Base-by-base conservation (phyloP, 1,139 yeast species). In the Blastobotrys elegans region DNA sequence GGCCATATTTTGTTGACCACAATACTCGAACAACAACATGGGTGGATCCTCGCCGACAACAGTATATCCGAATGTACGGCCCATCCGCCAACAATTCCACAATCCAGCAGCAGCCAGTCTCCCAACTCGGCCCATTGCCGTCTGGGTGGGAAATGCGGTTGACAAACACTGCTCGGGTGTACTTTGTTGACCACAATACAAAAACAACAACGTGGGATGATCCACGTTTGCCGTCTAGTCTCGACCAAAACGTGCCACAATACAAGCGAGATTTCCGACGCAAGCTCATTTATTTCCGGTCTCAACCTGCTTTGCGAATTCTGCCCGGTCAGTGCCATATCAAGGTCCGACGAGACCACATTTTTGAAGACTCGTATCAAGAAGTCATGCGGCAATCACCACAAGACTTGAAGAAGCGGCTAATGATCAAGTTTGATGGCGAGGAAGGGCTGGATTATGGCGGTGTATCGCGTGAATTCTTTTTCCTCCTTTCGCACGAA, bases 111-210 rank as follows among this genome's bases (percentile, higher is more conserved):
- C 98, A 92, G 70, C 96, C 98, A 29, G 96, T 92, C n/a, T 85
- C 96, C 45, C 97, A 94, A 67, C 76, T 92, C 66, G 98, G 98
- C 10, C 98, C 98, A 47, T 75, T 92, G 62, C 99, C 99, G 46
- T 82, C 92, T 46, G 99, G 99, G 47, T 92, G 99, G 99, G 99
- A 92, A 72, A 92, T 92, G 99, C 84, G 99, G 69, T 78, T 94
- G 63, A 94, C 99, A 43, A 92, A 90, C 68, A 92, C 98, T 1
- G 97, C 98, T 17, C 80, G 99, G 66, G 98, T 94, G 21, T 92
- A 92, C 68, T 92, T 92, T 68, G 99, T 92, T 55, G 99, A 92
- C 69, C 99, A 92, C 72, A 92, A 92, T 69, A 92, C 99, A 40
- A 92, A 92, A 71, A 92, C 98, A 0, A 92, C 99, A 1, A 92